Conservation (phyloP, 2,329 filamentous ascomycete species). For the Trichoderma atroviride region DNA sequence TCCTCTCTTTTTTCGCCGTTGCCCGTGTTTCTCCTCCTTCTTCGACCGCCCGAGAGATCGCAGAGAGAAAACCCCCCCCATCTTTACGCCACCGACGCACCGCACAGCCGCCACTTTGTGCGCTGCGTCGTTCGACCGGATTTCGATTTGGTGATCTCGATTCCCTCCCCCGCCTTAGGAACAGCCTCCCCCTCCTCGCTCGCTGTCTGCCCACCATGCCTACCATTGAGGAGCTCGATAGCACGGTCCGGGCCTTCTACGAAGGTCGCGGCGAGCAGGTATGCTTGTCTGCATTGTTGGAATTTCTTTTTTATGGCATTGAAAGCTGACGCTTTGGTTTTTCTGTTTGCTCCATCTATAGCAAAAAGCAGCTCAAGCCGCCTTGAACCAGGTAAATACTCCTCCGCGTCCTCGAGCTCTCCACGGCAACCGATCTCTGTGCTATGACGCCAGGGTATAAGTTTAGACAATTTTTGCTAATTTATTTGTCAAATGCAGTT, state of each 20-base stretch:
- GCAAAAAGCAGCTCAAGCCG: conserved; percentile 95
- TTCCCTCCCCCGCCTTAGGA: conserved; percentile 33
- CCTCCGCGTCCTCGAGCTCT: conserved; percentile 15
- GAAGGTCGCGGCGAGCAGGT: conserved; percentile 94
- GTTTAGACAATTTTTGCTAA: conserved; percentile 1
- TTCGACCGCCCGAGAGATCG: conserved; percentile 13
- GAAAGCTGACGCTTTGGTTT: conserved; percentile 45
- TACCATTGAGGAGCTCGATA: conserved; percentile 92
- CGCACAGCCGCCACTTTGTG: conserved; percentile 33
- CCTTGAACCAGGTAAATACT: conserved; percentile 80
- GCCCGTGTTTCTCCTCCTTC: not conserved
- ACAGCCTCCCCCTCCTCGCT: conserved; percentile 31
- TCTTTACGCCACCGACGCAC: conserved; percentile 29
- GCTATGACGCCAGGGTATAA: not conserved
- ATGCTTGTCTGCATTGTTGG: conserved; percentile 43
- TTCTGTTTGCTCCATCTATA: conserved; percentile 48
- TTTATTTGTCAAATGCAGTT: conserved; percentile 63
- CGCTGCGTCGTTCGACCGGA: conserved; percentile 34
- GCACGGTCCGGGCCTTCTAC: conserved; percentile 94
- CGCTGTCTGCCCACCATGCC: conserved; percentile 54
- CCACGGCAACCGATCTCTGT: not conserved
- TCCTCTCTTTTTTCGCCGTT: not conserved
- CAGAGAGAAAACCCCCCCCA: not conserved
- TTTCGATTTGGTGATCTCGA: conserved; percentile 28
- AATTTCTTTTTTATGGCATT: conserved; percentile 1